phyloP scores from a whole-genome alignment of 108 stramenopile species.

The Skeletonema marinoi region DNA sequence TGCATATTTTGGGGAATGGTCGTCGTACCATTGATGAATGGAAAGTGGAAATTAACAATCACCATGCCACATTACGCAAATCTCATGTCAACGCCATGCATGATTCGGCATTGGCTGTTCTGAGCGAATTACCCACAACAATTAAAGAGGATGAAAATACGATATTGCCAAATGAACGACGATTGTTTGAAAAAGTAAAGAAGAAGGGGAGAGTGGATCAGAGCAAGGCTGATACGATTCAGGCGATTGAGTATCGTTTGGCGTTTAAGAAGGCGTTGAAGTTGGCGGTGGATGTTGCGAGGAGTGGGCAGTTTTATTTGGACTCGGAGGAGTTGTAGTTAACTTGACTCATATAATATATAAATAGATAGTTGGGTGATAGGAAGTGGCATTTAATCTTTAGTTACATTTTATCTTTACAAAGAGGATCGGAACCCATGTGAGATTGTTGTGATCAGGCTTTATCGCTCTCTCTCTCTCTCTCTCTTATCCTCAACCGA shows the following conservation, averaged over 20 bases:
- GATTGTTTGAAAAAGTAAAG: conserved; percentile 18
- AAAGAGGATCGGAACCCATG: too few species aligned
- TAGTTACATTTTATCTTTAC: too few species aligned
- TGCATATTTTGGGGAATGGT: conserved; percentile 27
- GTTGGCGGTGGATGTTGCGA: conserved; percentile 29
- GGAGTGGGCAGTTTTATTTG: conserved; percentile 13
- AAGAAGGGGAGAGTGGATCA: conserved; percentile 25
- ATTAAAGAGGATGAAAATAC: conserved; percentile 38
- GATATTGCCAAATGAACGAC: conserved; percentile 16
- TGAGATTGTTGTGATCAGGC: too few species aligned
- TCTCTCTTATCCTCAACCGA: too few species aligned
- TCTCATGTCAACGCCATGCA: conserved; percentile 27
- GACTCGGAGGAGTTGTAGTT: conserved; percentile 42
- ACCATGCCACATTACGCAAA: conserved; percentile 25
- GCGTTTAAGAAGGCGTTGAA: conserved; percentile 48
- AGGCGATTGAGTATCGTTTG: conserved; percentile 46
- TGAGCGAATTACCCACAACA: conserved; percentile 31
- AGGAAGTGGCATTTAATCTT: too few species aligned
- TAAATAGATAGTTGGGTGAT: too few species aligned
- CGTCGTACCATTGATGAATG: conserved; percentile 37
- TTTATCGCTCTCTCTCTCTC: too few species aligned
- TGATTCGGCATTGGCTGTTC: conserved; percentile 20
- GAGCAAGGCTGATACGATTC: conserved; percentile 41
- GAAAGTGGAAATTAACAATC: conserved; percentile 17
- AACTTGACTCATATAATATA: too few species aligned